Conservation (phyloP, 2,329 filamentous ascomycete genomes). For the Raffaelea ambrosiae region DNA sequence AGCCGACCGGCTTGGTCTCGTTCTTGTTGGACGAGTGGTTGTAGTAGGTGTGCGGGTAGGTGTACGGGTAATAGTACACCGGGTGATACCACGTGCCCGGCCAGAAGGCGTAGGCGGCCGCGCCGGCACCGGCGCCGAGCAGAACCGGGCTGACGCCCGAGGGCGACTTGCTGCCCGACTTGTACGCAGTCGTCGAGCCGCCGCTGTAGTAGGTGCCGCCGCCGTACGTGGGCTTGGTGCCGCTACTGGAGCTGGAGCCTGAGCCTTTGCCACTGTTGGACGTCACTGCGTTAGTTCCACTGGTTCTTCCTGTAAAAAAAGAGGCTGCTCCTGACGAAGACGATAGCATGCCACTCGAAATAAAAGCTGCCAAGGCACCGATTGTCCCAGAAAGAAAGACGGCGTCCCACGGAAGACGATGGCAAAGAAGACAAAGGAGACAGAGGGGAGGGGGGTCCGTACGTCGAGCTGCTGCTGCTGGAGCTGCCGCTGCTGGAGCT, state of each 20-base stretch:
- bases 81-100: slow-evolving; percentile 57
- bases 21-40: slow-evolving; percentile 43
- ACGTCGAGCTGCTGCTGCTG: slow-evolving; percentile 16
- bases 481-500: slow-evolving; percentile 1
- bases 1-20: slow-evolving; percentile 52
- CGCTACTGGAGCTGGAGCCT: slow-evolving; percentile 39
- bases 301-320: too few species aligned
- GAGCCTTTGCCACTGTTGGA: slow-evolving; percentile 7
- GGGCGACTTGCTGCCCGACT: slow-evolving; percentile 38
- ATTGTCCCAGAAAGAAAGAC: too few species aligned
- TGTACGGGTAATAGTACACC: slow-evolving; percentile 53
- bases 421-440: neutral
- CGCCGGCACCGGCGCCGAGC: slow-evolving; percentile 33
- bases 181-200: slow-evolving; percentile 54
- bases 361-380: too few species aligned
- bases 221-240: slow-evolving; percentile 47
- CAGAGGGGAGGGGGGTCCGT: too few species aligned
- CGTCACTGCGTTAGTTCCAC: neutral
- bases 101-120: slow-evolving; percentile 46
- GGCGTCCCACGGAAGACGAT: too few species aligned
- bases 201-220: slow-evolving; percentile 60
- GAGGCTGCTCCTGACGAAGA: too few species aligned
- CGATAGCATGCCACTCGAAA: too few species aligned
- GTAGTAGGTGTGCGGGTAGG: slow-evolving; percentile 37
- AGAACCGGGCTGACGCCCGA: slow-evolving; percentile 46